Base-by-base conservation (phyloP, 129 eudicot genomes). In the Helichrysum umbraculigerum region DNA sequence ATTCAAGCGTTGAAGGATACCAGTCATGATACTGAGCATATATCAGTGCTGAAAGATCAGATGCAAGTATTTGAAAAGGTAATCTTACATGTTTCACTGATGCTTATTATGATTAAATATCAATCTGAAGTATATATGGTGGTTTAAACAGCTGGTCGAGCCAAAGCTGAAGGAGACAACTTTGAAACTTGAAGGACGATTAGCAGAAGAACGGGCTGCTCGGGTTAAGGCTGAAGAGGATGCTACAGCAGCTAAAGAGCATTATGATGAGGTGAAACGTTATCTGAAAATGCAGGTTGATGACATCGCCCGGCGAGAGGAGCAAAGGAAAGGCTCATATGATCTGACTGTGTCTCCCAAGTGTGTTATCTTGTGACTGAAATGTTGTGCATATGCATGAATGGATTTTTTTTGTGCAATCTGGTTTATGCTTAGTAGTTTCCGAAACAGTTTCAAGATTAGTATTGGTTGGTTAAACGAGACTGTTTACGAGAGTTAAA, bases 191-290 rank as follows among this genome's bases (percentile, higher is more conserved):
- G 91, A 92, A 76, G 72, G 72, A 28, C 91, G 82, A 71, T 56
- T 89, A 83, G 90, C 81, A 0, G 76, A 80, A 78, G 98, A 89
- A 81, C 89, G 83, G 14, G 81, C 73, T 70, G 93, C 93, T 58
- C 81, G 89, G 17, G 72, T 76, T 54, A 82, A 22, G 79, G 86
- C 91, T 1, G 87, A 89, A 76, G 77, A 83, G 74, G 54, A 14
- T 5, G 91, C 88, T 1, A 66, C 60, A 41, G 77, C 41, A 20
- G 86, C 87, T 63, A 87, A 83, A 39, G 28, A 19, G 77, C 67
- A 80, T 60, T 87, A 82, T 2, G 74, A 80, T 6, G 86, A 83
- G 17, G 86, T 83, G 72, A 84, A 87, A 35, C 68, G 73, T 1
- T 82, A 82, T 73, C 74, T 90, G 79, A 74, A 82, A 19, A 86